Conservation (phyloP, 176 grass and related monocot genomes). For the Neostapfia colusana region DNA sequence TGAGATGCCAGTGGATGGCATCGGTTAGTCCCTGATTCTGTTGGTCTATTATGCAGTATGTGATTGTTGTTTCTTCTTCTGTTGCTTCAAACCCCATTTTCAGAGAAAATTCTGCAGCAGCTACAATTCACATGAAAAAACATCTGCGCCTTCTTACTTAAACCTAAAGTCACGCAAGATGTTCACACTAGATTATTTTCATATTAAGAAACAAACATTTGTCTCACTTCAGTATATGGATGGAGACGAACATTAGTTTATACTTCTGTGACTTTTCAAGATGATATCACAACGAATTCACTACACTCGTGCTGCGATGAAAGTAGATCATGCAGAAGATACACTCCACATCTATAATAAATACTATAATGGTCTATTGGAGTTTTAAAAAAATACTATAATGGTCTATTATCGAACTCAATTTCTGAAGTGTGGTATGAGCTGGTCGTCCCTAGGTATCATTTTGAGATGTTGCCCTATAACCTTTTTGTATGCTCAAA, state of each 20-base stretch:
- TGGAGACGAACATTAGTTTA: conserved; percentile 40
- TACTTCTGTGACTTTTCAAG: conserved; percentile 33
- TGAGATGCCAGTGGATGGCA: conserved; percentile 93
- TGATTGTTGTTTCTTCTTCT: conserved; percentile 2
- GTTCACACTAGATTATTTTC: conserved; percentile 26
- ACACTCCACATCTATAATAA: conserved; percentile 42
- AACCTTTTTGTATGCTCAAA: conserved; percentile 33
- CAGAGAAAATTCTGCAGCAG: neutral
- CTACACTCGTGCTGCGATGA: conserved; percentile 21
- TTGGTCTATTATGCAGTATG: conserved; percentile 15
- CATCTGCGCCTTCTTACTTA: conserved; percentile 20
- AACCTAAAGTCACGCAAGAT: conserved; percentile 22
- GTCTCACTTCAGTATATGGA: conserved; percentile 23
- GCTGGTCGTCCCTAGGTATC: conserved; percentile 32
- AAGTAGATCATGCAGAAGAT: conserved; percentile 46
- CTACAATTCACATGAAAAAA: conserved; percentile 1
- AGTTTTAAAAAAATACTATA: too few relatives aligned
- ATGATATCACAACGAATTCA: conserved; percentile 44
- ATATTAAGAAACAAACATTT: conserved; percentile 20
- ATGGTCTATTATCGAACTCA: conserved; percentile 20
- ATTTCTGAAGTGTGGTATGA: conserved; percentile 49
- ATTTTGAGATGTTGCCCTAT: conserved; percentile 33
- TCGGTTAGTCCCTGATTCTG: conserved; percentile 59
- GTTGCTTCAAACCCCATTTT: conserved; percentile 2
- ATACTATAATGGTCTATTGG: too few relatives aligned